phyloP scores from a whole-genome alignment of 2,329 filamentous ascomycete genomes.

The Paracoccidioides lutzii region DNA sequence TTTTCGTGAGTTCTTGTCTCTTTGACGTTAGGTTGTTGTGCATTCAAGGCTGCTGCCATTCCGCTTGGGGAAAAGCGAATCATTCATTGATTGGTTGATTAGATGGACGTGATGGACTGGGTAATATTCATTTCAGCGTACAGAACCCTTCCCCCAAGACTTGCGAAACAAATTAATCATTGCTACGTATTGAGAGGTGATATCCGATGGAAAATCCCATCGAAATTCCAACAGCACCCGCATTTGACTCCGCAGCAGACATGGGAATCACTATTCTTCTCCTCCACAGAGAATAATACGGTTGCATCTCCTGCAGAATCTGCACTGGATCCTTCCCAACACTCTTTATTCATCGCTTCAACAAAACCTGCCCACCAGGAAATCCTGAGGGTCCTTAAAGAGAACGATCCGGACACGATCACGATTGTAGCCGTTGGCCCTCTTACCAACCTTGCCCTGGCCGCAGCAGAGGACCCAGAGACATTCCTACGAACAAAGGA shows the following conservation, averaged over 20 bases:
- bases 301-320: conserved; percentile 36
- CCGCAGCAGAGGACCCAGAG: conserved; percentile 76
- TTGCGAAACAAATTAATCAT: neutral
- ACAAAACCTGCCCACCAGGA: conserved; percentile 63
- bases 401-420: conserved; percentile 71
- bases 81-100: conserved; percentile 3
- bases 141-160: neutral
- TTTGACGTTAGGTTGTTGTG: too few relatives aligned
- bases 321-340: conserved; percentile 23
- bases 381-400: conserved; percentile 72
- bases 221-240: conserved; percentile 42
- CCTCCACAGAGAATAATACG: conserved; percentile 18
- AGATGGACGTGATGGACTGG: conserved; percentile 67
- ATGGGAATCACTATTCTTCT: conserved; percentile 57
- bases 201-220: neutral
- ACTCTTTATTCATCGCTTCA: conserved; percentile 60
- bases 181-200: neutral
- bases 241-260: conserved; percentile 61
- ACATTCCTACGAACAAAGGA: conserved; percentile 82
- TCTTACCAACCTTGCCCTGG: conserved; percentile 83
- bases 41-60: too few relatives aligned
- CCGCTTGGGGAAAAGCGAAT: neutral
- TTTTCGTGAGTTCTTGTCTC: conserved; percentile 53
- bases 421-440: conserved; percentile 86
- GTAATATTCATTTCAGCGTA: conserved; percentile 52